phyloP scores from a whole-genome alignment of 1,139 yeast species.

The Geotrichum fermentans region DNA sequence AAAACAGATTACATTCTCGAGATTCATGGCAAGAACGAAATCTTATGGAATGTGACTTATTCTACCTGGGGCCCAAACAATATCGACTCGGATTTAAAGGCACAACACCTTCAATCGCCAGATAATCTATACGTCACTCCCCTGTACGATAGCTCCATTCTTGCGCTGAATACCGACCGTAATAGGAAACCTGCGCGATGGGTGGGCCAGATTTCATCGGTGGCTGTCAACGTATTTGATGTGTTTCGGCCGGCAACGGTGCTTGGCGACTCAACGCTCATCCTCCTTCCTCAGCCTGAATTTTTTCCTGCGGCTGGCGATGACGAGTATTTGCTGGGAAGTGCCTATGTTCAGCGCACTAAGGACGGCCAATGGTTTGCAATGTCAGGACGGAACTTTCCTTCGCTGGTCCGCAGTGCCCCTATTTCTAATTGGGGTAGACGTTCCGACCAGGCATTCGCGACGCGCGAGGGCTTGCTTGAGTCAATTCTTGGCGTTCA shows the following conservation, averaged over 20 bases:
- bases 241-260: conserved; percentile 41
- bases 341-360: conserved; percentile 63
- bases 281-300: conserved; percentile 39
- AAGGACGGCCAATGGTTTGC: conserved; percentile 79
- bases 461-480: conserved; percentile 21
- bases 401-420: conserved; percentile 75
- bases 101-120: conserved; percentile 38
- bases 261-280: conserved; percentile 25
- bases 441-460: neutral
- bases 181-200: conserved; percentile 65
- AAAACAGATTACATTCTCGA: conserved; percentile 49
- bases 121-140: conserved; percentile 82
- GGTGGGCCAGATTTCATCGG: conserved; percentile 58
- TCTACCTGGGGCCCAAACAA: conserved; percentile 93
- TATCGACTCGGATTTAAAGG: conserved; percentile 62
- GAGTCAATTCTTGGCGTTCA: conserved; percentile 37
- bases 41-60: conserved; percentile 82
- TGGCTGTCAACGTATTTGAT: conserved; percentile 71
- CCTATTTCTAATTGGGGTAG: conserved; percentile 45
- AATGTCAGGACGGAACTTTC: conserved; percentile 69
- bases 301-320: conserved; percentile 21
- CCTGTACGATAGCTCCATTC: conserved; percentile 54
- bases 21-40: conserved; percentile 61
- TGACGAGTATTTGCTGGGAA: conserved; percentile 30
- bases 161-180: conserved; percentile 56